A percentile compares a stretch with the other conserved stretches of the same genome.
These are phyloP conservation scores for Delitschia confertaspora DNA, from an alignment of 495 filamentous ascomycete genomes.

Conservation along the genomic window DNA sequence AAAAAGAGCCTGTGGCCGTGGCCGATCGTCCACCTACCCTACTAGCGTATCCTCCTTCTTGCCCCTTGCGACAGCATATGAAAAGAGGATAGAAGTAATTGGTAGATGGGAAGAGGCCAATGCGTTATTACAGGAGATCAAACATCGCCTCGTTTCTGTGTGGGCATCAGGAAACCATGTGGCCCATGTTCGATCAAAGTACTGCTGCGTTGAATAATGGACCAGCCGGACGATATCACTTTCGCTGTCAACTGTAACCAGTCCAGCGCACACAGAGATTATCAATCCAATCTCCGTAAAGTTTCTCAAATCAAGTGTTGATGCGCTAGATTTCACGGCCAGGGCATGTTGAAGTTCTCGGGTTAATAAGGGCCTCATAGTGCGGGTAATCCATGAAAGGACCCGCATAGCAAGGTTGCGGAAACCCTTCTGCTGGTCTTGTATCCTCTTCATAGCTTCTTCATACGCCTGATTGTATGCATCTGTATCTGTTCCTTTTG, in stretches of 20 bases:
- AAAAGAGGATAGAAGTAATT: too few relatives aligned
- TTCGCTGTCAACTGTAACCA: slow-evolving; percentile 43
- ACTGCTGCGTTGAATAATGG: slow-evolving; percentile 34
- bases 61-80: too few relatives aligned
- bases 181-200: background rate
- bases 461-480: slow-evolving; percentile 37
- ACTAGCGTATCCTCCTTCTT: too few relatives aligned
- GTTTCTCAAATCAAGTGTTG: slow-evolving; percentile 36
- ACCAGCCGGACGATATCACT: slow-evolving; percentile 43
- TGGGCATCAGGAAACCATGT: slow-evolving; percentile 2
- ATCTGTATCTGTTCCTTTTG: too few relatives aligned
- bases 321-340: slow-evolving; percentile 31
- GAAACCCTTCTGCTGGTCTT: slow-evolving; percentile 28
- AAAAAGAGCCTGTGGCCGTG: too few relatives aligned
- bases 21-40: too few relatives aligned
- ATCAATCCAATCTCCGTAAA: slow-evolving; percentile 37
- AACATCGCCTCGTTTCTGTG: too few relatives aligned
- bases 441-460: slow-evolving; percentile 39
- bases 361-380: slow-evolving; percentile 35
- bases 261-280: slow-evolving; percentile 42
- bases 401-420: slow-evolving; percentile 34
- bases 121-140: too few relatives aligned
- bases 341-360: slow-evolving; percentile 44
- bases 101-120: too few relatives aligned
- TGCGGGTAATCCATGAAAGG: slow-evolving; percentile 41